Percentiles rank a stretch among this genome's conserved stretches.
Conservation (phyloP, 129 eudicot species). For the Cynara cardunculus region DNA sequence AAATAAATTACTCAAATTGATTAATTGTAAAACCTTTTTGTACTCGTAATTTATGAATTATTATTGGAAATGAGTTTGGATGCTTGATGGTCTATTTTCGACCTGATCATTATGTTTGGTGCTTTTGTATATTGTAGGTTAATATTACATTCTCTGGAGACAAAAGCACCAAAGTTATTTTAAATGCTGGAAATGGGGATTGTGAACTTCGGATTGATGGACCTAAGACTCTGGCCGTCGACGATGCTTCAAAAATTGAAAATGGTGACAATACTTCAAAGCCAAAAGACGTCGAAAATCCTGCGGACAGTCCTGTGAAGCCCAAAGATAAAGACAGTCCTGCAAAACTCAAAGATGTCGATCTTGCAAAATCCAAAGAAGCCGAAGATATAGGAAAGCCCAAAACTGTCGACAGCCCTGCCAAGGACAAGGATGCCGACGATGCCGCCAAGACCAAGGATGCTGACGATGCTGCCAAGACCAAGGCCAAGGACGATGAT, state of each 20-base stretch:
- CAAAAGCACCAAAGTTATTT: slow-evolving; percentile 25
- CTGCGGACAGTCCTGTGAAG: slow-evolving; percentile 1
- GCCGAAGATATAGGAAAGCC: not conserved
- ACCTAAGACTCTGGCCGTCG: not conserved
- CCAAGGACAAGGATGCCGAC: no score
- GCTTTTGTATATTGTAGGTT: slow-evolving; percentile 11
- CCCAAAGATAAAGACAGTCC: not conserved
- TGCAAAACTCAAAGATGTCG: slow-evolving; percentile 10
- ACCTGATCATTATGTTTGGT: not conserved
- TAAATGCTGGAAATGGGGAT: slow-evolving; percentile 26
- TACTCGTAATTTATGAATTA: not conserved
- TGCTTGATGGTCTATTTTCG: not conserved
- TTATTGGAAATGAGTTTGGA: not conserved
- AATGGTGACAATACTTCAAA: not conserved
- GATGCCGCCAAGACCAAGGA: no score
- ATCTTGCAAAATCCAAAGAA: slow-evolving; percentile 14
- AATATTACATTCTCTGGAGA: slow-evolving; percentile 26
- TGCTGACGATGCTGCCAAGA: not conserved
- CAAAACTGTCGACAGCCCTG: not conserved
- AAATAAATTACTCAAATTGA: not conserved
- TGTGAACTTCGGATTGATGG: slow-evolving; percentile 26
- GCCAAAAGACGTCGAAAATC: slow-evolving; percentile 3
- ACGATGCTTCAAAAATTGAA: slow-evolving; percentile 17
- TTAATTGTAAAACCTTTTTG: not conserved
- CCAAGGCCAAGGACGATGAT: no score